Conservation (phyloP, 192 early-diverging fungal genomes). For the Coemansia guatemalensis region DNA sequence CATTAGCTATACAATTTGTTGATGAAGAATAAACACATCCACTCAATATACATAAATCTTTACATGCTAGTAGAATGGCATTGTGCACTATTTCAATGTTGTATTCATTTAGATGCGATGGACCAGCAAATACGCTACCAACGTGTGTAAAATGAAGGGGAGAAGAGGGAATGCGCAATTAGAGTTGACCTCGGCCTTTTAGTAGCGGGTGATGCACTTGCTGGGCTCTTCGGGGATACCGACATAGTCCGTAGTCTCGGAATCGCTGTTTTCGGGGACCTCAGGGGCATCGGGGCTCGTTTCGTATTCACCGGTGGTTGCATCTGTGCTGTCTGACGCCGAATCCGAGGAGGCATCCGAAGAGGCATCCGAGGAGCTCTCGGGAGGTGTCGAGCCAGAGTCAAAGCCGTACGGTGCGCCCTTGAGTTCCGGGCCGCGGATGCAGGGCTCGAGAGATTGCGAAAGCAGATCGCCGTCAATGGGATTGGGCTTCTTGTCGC, state of each 20-base stretch:
- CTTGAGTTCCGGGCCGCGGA: conserved; percentile 33
- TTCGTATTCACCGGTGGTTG: no score
- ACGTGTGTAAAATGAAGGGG: no score
- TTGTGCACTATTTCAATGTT: no score
- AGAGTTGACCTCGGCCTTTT: not conserved
- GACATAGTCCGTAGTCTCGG: not conserved
- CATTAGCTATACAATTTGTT: conserved; percentile 63
- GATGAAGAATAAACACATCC: conserved; percentile 59
- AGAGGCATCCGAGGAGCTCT: not conserved
- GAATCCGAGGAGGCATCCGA: not conserved
- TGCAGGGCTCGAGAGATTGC: conserved; percentile 62
- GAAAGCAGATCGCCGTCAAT: conserved; percentile 54
- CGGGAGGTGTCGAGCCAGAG: not conserved
- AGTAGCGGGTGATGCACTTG: conserved; percentile 11
- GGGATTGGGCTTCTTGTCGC: conserved; percentile 49
- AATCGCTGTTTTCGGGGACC: not conserved
- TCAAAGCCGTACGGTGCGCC: conserved; percentile 55
- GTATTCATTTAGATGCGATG: not conserved
- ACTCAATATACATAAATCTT: not conserved
- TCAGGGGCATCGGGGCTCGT: no score
- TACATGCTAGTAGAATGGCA: not conserved
- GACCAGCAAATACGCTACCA: conserved; percentile 12
- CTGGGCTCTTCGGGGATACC: not conserved
- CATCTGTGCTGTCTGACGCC: no score
- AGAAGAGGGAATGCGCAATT: not conserved